These are phyloP conservation scores for Liriodendron chinense DNA, from an alignment of 164 flowering plant genomes.

Conservation along the genomic window DNA sequence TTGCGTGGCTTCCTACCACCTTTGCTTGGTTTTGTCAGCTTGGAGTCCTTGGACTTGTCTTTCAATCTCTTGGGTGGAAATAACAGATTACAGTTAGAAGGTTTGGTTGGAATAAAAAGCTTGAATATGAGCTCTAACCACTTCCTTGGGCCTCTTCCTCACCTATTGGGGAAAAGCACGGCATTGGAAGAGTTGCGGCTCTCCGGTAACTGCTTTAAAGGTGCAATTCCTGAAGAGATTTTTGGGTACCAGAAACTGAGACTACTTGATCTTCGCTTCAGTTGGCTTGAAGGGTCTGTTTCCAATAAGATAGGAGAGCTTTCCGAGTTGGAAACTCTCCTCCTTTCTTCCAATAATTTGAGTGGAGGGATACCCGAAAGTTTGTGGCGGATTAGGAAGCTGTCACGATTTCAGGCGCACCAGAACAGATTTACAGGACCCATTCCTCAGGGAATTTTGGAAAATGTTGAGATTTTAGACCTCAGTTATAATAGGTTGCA, in stretches of 20 bases:
- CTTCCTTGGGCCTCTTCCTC: slow-evolving; percentile 40
- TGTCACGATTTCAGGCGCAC: slow-evolving; percentile 55
- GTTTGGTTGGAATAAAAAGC: slow-evolving; percentile 30
- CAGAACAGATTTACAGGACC: slow-evolving; percentile 44
- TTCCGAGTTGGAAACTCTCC: slow-evolving; percentile 34
- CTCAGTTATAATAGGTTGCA: slow-evolving; percentile 53
- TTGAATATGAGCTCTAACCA: slow-evolving; percentile 40
- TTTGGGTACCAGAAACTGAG: slow-evolving; percentile 31
- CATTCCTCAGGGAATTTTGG: slow-evolving; percentile 46
- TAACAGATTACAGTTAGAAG: slow-evolving; percentile 40
- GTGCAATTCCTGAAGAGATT: slow-evolving; percentile 39
- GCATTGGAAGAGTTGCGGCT: slow-evolving; percentile 42
- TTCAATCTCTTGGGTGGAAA: slow-evolving; percentile 38
- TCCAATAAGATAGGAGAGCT: slow-evolving; percentile 42
- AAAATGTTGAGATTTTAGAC: slow-evolving; percentile 34
- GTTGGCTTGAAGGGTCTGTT: slow-evolving; percentile 41
- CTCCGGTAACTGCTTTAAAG: slow-evolving; percentile 24
- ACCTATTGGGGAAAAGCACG: slow-evolving; percentile 31
- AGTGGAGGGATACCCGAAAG: slow-evolving; percentile 45
- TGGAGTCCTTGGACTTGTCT: slow-evolving; percentile 59
- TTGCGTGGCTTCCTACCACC: slow-evolving; percentile 39
- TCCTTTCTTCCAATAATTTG: slow-evolving; percentile 50
- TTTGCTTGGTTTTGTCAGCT: slow-evolving; percentile 43
- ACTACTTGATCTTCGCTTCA: slow-evolving; percentile 44
- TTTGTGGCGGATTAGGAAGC: slow-evolving; percentile 31